Percentiles rank a stretch among this genome's conserved stretches.
phyloP scores from a whole-genome alignment of 768 basidiomycete genomes.

The Collybiopsis luxurians region DNA sequence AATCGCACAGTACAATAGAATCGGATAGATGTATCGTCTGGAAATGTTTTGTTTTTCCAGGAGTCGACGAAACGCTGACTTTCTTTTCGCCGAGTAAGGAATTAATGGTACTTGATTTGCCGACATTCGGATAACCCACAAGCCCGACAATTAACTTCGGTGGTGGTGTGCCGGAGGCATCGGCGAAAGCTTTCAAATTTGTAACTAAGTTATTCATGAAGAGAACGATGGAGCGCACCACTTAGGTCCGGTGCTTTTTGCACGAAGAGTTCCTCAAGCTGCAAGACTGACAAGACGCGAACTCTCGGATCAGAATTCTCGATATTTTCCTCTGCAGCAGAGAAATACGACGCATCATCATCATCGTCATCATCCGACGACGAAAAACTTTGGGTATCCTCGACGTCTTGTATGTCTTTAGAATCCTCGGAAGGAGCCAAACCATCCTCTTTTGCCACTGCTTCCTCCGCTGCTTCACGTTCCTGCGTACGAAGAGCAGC shows the following conservation, averaged over 20 bases:
- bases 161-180: slow-evolving; percentile 53
- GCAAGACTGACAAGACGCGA: slow-evolving; percentile 77
- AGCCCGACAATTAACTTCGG: slow-evolving; percentile 79
- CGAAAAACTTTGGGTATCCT: slow-evolving; percentile 19
- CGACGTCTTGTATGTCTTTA: slow-evolving; percentile 27
- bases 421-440: slow-evolving; percentile 14
- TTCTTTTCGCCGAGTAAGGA: slow-evolving; percentile 94
- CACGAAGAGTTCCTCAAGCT: slow-evolving; percentile 83
- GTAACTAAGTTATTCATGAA: neutral
- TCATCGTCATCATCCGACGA: slow-evolving; percentile 25
- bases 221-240: slow-evolving; percentile 36
- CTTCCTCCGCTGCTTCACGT: slow-evolving; percentile 12
- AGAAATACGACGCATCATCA: slow-evolving; percentile 43
- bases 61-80: slow-evolving; percentile 97
- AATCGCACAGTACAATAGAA: slow-evolving; percentile 87
- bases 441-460: slow-evolving; percentile 8
- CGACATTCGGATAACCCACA: slow-evolving; percentile 98
- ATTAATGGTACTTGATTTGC: slow-evolving; percentile 98
- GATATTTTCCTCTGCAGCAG: slow-evolving; percentile 50
- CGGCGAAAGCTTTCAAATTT: slow-evolving; percentile 52
- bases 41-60: slow-evolving; percentile 99
- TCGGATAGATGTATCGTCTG: slow-evolving; percentile 96
- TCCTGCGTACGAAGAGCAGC: slow-evolving; percentile 28
- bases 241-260: slow-evolving; percentile 67
- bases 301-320: slow-evolving; percentile 63